These are phyloP conservation scores for Carex parvula DNA, from an alignment of 176 grass and related monocot genomes.

Conservation along the genomic window DNA sequence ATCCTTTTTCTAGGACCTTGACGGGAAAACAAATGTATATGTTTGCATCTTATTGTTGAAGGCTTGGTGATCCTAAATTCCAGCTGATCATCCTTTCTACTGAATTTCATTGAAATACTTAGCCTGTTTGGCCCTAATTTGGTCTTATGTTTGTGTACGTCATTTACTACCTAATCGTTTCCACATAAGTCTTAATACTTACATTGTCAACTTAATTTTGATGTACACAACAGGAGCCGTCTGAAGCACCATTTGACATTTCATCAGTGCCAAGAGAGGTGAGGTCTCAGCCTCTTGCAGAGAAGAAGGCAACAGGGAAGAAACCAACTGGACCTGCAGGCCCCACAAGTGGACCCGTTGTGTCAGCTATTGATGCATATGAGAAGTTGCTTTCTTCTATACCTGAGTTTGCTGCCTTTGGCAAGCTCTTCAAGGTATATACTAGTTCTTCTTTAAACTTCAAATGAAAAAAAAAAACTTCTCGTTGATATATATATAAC, in stretches of 20 bases:
- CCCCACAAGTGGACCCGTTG: conserved; percentile 55
- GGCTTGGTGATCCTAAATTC: not conserved
- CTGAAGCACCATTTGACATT: conserved; percentile 85
- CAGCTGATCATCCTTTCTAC: not conserved
- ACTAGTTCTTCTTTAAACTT: conserved; percentile 5
- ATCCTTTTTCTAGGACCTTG: not conserved
- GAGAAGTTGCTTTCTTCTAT: conserved; percentile 93
- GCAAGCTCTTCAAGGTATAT: conserved; percentile 91
- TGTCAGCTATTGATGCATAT: conserved; percentile 67
- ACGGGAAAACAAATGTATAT: not conserved
- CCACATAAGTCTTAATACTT: not conserved
- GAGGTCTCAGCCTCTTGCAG: conserved; percentile 79
- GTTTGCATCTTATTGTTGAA: not conserved
- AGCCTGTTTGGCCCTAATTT: not conserved
- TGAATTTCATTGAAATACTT: not conserved
- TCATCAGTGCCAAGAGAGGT: conserved; percentile 67
- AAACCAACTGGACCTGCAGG: conserved; percentile 59
- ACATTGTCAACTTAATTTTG: conserved; percentile 2
- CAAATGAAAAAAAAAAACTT: not conserved
- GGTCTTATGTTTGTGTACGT: not conserved
- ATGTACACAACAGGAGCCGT: conserved; percentile 51
- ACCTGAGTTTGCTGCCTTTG: conserved; percentile 81
- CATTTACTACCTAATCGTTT: not conserved
- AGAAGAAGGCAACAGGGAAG: conserved; percentile 93
- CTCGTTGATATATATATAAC: not conserved